Base-by-base conservation (phyloP, 2,329 filamentous ascomycete species). In the Claviceps sp. region DNA sequence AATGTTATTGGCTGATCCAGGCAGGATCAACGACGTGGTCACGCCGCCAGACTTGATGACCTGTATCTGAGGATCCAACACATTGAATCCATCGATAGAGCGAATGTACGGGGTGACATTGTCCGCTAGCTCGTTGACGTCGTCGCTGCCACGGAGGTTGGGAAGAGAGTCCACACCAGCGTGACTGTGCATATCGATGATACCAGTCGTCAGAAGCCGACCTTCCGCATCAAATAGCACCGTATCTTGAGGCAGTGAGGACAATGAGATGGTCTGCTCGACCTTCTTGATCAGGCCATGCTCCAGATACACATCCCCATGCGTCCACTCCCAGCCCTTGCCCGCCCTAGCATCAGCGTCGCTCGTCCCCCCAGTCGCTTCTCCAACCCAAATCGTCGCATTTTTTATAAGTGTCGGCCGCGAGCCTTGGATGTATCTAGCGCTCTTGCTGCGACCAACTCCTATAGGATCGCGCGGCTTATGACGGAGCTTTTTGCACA, bases 11-110 rank as follows among this genome's bases (percentile, higher is more conserved):
- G 76, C 80, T 1, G 79, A 83, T 1, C 83, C 83, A 1, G 83
- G 83, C 1, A 86, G 70, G 4, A 86, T 68, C 1, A 86, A 69
- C 23, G 77, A 82, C 0, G 82, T 84, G 0, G 83, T 86, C 0
- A 86, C 82, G n/a, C 83, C 83, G 7, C 83, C 83, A 0, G 80
- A 84, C 59, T 85, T 85, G 69, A 86, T 86, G 56, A 82, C 77
- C 56, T 82, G 74, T 11, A 85, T 75, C 58, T 85, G 82, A 14
- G 73, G 75, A 59, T 86, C 83, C 13, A 78, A 68, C 0, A 81
- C 78, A 58, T 83, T 74, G 38, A 87, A 66, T 2, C 74, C 78
- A 59, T 86, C 83, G 44, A 85, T 78, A 8, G 80, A 79, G 20
- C 82, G 77, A 5, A 83, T 80, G 60, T 79, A 86, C 0, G 83